Conservation (phyloP, 208 protist species). For the Trypanosomatidae sp. region DNA sequence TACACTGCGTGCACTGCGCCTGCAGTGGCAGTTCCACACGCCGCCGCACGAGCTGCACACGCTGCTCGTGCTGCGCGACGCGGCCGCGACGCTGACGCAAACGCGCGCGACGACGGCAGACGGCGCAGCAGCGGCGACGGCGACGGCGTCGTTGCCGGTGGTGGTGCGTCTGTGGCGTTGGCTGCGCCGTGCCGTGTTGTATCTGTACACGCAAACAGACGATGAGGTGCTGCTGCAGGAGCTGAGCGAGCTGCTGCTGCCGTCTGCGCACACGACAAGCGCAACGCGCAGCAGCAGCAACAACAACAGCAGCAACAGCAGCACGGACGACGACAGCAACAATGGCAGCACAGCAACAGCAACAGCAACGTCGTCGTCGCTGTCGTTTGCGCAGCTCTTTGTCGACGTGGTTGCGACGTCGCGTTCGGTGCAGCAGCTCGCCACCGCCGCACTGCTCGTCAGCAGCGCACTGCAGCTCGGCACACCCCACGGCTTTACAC, state of each 20-base stretch:
- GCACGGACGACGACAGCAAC: no score
- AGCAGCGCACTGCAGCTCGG: constrained; percentile 30
- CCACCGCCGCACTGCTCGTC: constrained; percentile 38
- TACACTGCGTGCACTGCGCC: constrained; percentile 26
- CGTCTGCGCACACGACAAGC: not conserved
- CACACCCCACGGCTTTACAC: constrained; percentile 55
- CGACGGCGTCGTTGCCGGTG: no score
- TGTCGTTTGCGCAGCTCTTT: constrained; percentile 20
- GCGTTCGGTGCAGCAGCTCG: constrained; percentile 16
- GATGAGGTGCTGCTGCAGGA: constrained; percentile 20
- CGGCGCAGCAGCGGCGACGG: no score
- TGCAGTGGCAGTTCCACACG: constrained; percentile 13
- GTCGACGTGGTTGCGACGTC: constrained; percentile 13
- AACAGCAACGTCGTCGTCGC: no score
- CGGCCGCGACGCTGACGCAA: constrained; percentile 28
- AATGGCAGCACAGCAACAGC: no score
- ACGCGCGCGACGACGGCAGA: no score
- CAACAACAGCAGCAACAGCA: no score
- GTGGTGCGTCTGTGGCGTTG: constrained; percentile 7
- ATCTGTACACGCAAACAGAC: constrained; percentile 43
- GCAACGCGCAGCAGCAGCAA: no score
- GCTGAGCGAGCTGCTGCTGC: constrained; percentile 22
- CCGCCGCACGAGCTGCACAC: constrained; percentile 30
- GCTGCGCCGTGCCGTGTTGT: constrained; percentile 22
- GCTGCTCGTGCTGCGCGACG: constrained; percentile 54